phyloP scores from a whole-genome alignment of 2,329 filamentous ascomycete genomes.

The Truncatella angustata region DNA sequence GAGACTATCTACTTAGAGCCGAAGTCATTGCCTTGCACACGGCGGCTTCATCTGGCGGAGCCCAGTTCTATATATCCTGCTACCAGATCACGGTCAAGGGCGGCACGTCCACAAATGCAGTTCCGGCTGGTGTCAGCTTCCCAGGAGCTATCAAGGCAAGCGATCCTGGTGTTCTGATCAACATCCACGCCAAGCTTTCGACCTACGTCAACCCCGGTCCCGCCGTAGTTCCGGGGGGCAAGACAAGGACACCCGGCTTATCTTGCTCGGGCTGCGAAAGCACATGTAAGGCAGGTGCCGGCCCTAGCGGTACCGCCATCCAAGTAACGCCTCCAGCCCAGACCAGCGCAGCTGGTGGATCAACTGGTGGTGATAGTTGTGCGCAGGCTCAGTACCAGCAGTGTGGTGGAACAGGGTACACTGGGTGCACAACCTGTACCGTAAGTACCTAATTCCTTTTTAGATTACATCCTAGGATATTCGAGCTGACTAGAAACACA shows the following conservation, averaged over 20 bases:
- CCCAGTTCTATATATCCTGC: conserved; percentile 31
- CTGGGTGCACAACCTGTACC: conserved; percentile 22
- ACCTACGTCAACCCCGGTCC: conserved; percentile 28
- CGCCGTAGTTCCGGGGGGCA: conserved; percentile 21
- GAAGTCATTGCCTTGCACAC: conserved; percentile 43
- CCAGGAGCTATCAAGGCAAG: conserved; percentile 28
- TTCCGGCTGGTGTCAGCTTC: conserved; percentile 28
- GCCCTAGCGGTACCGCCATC: conserved; percentile 5
- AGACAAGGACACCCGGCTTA: conserved; percentile 23
- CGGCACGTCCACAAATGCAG: conserved; percentile 14
- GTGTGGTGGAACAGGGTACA: conserved; percentile 23
- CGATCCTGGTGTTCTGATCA: conserved; percentile 28
- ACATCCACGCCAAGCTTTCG: conserved; percentile 28
- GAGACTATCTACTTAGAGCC: conserved; percentile 42
- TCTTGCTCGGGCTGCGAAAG: conserved; percentile 24
- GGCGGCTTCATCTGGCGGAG: conserved; percentile 25
- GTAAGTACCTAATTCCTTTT: conserved; percentile 17
- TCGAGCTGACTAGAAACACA: conserved; percentile 7
- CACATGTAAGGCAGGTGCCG: conserved; percentile 20
- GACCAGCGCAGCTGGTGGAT: conserved; percentile 9
- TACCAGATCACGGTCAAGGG: conserved; percentile 31
- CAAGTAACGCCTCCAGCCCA: not conserved
- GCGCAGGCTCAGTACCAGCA: conserved; percentile 21
- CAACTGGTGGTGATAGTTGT: conserved; percentile 11
- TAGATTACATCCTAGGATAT: conserved; percentile 4